Base-by-base conservation (phyloP, 805 yeast species). In the Candida pseudofarinosa region DNA sequence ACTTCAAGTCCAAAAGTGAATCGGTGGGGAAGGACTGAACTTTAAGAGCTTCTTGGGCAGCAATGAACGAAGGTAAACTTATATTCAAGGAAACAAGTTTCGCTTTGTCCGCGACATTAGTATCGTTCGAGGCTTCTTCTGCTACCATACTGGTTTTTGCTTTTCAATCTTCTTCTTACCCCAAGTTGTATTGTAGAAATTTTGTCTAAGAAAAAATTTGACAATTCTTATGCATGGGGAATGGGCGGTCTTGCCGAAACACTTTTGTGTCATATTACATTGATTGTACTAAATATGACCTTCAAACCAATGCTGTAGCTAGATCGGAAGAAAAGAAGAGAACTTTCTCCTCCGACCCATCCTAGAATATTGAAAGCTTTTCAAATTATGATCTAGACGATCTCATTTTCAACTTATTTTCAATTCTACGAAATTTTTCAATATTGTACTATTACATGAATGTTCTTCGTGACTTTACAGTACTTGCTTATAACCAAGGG, bases 1-100 rank as follows among this genome's bases (percentile, higher is more conserved):
- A 80, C 47, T 68, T 73, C 38, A 87, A 68, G 42, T 82, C 86
- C 35, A 72, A 63, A 39, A 85, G 55, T 15, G 81, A 60, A 47
- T 81, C 88, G 38, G 44, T 60, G 58, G 51, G 46, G 23, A 62
- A 51, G 18, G 66, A 60, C 30, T 63, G 62, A 35, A 70, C 52
- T 40, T 58, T 60, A 43, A 63, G 55, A 35, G 35, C 55, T 48
- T 40, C 56, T 43, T 42, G 45, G 33, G 39, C 51, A 14, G 52
- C 51, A 42, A 37, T 30, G 37, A 34, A 36, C n/a, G 26, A 20
- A 6, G 58, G 58, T 32, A 55, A 45, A 43, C 39, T 35, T 41
- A 61, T 49, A 41, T 55, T 54, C 50, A 62, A 52, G 38, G 53
- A 49, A 35, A 55, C 48, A 39, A 46, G 50, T 40, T 39, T 50